Base-by-base conservation (phyloP, 2,329 filamentous ascomycete species). In the Monilinia aucupariae region DNA sequence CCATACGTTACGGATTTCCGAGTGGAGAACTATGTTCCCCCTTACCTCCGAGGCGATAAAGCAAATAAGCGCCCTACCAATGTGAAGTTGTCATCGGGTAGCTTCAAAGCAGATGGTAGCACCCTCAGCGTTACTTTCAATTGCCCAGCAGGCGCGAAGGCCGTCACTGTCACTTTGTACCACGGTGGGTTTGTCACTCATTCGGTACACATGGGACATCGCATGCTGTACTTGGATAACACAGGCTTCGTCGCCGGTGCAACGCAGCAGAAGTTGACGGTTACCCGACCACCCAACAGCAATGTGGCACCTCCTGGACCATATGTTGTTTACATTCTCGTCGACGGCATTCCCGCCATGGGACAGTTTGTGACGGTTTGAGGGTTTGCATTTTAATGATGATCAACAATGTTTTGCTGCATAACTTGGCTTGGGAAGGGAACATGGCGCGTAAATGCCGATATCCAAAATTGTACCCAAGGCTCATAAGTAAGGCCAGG, bases 161-260 rank as follows among this genome's bases (percentile, higher is more conserved):
- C 69, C 3, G 74, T 81, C 59, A 80, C 81, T 69, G 76, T 85
- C 22, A 74, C 76, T 3, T 76, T 86, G 25, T 84, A 85, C 72
- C 79, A 85, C 68, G 81, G 81, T 50, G 84, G 84, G 7, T 86
- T 83, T 67, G 80, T 85, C 49, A 86, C 84, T 43, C 84, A 86
- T 72, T 80, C 78, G 1, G 70, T 86, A 25, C 83, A 86, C 70
- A 86, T 86, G 84, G 82, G 82, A 50, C 82, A 85, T 67, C 79
- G 82, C 13, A 82, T 85, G 79, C 63, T 81, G 48, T 78, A 79
- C 68, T 75, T 86, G 48, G 82, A 85, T 66, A 74, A 71, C 51
- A 74, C 73, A 25, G 80, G 79, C 47, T 85, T 79, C 72, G 69
- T 69, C n/a, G 70, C 76, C 1, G 78, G 77, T 13, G 67, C 69